A percentile compares a stretch with the other conserved stretches of the same genome.
Conservation (phyloP, 805 yeast genomes). For the Danielia reshetovae region DNA sequence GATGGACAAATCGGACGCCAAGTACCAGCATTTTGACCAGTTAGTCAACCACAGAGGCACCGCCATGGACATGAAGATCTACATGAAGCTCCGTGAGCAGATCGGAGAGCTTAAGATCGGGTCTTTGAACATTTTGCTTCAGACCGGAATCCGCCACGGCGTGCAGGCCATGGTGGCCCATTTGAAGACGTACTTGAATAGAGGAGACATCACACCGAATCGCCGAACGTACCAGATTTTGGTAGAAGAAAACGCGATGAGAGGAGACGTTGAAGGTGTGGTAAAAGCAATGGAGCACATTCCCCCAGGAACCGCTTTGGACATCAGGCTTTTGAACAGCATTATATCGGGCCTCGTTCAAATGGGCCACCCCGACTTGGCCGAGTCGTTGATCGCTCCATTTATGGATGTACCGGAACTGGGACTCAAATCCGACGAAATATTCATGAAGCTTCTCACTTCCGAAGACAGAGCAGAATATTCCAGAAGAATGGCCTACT, state of each 20-base stretch:
- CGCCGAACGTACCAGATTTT: slow-evolving; percentile 12
- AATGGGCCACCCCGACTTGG: slow-evolving; percentile 7
- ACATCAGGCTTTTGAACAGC: slow-evolving; percentile 17
- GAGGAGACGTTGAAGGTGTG: slow-evolving; percentile 2
- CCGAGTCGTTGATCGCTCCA: slow-evolving; percentile 10
- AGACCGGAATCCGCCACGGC: slow-evolving; percentile 28
- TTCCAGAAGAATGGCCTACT: slow-evolving; percentile 11
- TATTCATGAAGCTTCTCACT: slow-evolving; percentile 19
- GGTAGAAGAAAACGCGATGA: slow-evolving; percentile 11
- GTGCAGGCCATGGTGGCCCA: too few species aligned
- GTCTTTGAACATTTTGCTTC: slow-evolving; percentile 24
- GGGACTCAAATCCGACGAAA: slow-evolving; percentile 8
- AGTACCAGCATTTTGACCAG: not conserved
- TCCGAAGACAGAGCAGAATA: slow-evolving; percentile 19
- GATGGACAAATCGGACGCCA: slow-evolving; percentile 1
- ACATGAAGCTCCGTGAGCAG: slow-evolving; percentile 15
- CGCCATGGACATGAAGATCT: slow-evolving; percentile 20
- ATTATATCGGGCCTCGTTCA: slow-evolving; percentile 15
- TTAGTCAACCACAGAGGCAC: slow-evolving; percentile 2
- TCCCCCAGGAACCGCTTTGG: slow-evolving; percentile 7
- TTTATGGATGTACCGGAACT: slow-evolving; percentile 1
- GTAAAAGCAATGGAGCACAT: slow-evolving; percentile 1
- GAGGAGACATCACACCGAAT: slow-evolving; percentile 1
- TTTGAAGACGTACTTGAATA: too few species aligned
- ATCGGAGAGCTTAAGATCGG: slow-evolving; percentile 13